phyloP scores from a whole-genome alignment of 768 basidiomycete species.

The Xerocomellus chrysenteron region DNA sequence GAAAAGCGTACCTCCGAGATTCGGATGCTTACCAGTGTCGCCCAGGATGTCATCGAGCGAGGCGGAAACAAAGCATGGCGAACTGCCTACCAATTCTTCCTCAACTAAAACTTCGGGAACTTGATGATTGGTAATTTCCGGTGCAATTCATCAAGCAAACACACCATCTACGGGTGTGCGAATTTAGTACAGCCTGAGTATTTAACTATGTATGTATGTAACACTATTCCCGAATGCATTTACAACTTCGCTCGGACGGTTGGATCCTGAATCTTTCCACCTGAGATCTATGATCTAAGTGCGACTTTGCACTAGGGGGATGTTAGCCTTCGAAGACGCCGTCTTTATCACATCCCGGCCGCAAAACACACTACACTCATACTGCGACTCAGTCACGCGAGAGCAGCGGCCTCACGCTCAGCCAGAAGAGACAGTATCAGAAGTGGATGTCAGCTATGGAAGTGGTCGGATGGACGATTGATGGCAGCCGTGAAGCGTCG shows the following conservation, averaged over 20 bases:
- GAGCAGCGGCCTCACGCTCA: background rate
- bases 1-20: background rate
- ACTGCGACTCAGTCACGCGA: background rate
- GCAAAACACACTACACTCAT: background rate
- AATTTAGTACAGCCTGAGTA: background rate
- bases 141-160: background rate
- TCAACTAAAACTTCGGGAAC: slow-evolving; percentile 14
- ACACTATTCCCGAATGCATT: background rate
- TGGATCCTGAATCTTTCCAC: background rate
- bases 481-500: background rate
- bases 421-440: background rate
- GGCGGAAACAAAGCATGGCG: slow-evolving; percentile 58
- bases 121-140: background rate
- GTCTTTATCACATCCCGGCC: background rate
- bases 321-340: background rate
- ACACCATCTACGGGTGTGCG: background rate
- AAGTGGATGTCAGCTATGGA: background rate
- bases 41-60: slow-evolving; percentile 60
- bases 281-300: background rate
- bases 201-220: slow-evolving; percentile 10
- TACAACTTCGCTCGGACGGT: background rate
- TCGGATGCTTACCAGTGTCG: background rate
- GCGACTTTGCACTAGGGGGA: background rate
- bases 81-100: slow-evolving; percentile 37
- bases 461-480: no score